Evolutionary conservation across 23 red algal species (phyloP), one percentile per base, ranked within the genome.

Genomic region (Rhodosorus marinus): DNA sequence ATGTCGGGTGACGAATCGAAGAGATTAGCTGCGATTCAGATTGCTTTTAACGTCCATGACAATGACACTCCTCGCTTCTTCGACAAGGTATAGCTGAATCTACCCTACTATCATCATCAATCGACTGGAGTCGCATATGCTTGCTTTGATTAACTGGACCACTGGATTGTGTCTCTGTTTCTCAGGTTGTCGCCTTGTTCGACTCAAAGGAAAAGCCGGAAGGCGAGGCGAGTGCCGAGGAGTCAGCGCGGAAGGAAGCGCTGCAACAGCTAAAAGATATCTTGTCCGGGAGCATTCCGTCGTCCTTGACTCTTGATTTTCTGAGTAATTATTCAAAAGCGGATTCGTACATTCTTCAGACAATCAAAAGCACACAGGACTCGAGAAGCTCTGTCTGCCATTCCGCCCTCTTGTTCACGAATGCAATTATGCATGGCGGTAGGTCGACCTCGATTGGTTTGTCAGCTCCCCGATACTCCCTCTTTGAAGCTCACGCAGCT

Each of bases 21-120:
- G 38, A 17, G 81, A 31, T 27, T 92, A 21, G 70, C 62, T 35
- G 74, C 74, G 46, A 22, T 92, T 51, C 90, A 98, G 50, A 98
- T 98, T 35, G 80, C 59, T 8, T 86, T 98, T 57, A 74, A 98
- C 26, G 63, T 98, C 59, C 72, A 73, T 30, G 90, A 98, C 47
- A 79, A 80, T 21, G 90, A 98, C 59, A 62, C 55, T 6, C 90
- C 77, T 1, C 57, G 62, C 32, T 84, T 98, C 74, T 66, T n/a
- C n/a, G n/a, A n/a, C n/a, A n/a, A n/a, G n/a, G n/a, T n/a, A n/a
- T n/a, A n/a, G n/a, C n/a, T n/a, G n/a, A n/a, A n/a, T n/a, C n/a
- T n/a, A n/a, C n/a, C n/a, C n/a, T n/a, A n/a, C n/a, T n/a, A n/a
- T n/a, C n/a, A n/a, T n/a, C n/a, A n/a, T n/a, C n/a, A n/a, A n/a